These are phyloP conservation scores for Panicum virgatum DNA, from an alignment of 202 grass and related monocot species.

Conservation along the genomic window DNA sequence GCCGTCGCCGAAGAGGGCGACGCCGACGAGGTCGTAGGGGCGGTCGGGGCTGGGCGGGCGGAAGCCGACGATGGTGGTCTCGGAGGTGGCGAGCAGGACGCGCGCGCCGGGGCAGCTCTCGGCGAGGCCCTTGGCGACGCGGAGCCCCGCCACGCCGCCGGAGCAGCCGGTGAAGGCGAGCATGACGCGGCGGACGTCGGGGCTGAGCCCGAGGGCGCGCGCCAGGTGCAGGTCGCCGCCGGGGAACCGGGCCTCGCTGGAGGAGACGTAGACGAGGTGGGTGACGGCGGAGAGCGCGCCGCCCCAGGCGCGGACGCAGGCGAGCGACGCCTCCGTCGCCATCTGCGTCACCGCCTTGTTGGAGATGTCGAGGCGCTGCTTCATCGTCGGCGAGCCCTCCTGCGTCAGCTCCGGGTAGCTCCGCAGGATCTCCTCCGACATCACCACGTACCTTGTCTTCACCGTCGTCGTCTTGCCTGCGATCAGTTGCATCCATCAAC, in stretches of 20 bases:
- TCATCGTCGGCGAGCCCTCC: conserved; percentile 68
- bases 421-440: conserved; percentile 81
- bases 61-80: conserved; percentile 86
- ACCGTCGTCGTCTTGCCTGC: conserved; percentile 87
- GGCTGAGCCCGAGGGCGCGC: conserved; percentile 58
- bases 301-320: conserved; percentile 61
- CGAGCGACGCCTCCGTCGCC: conserved; percentile 59
- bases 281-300: conserved; percentile 56
- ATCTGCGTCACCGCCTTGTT: conserved; percentile 87
- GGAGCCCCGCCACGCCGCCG: conserved; percentile 77
- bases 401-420: conserved; percentile 71
- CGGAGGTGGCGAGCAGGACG: conserved; percentile 76
- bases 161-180: conserved; percentile 83
- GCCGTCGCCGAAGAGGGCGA: conserved; percentile 86
- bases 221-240: conserved; percentile 82
- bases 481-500: too few species aligned
- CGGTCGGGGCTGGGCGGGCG: conserved; percentile 71
- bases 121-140: conserved; percentile 82
- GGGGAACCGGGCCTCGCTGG: conserved; percentile 80
- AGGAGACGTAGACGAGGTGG: conserved; percentile 91
- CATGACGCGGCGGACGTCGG: conserved; percentile 80
- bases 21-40: conserved; percentile 90
- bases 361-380: conserved; percentile 82
- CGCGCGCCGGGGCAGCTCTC: conserved; percentile 63
- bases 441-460: conserved; percentile 83